Base-by-base conservation (phyloP, 1,139 yeast genomes). In the Geotrichum fermentans region DNA sequence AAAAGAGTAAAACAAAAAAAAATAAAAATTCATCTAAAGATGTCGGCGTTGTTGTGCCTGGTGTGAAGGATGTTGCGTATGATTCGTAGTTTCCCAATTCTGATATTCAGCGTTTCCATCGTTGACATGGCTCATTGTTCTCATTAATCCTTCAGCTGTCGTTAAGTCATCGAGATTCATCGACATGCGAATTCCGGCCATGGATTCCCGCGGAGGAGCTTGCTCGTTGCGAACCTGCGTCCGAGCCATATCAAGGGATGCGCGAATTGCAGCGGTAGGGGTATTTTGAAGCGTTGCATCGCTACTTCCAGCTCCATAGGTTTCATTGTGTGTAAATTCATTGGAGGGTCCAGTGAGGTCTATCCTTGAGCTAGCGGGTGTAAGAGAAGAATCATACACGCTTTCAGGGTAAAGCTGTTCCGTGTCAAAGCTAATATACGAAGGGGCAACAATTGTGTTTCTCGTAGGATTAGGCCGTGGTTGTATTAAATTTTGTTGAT, bases 111-210 rank as follows among this genome's bases (percentile, higher is more conserved):
- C n/a, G n/a, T 32, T 43, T 13, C 14, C 30, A 17, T 21, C 36
- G 18, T 26, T 22, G 5, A 26, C 40, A 21, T 47, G 34, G 22
- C 50, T 47, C 24, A 37, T 36, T 10, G 50, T 47, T 30, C 55
- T 51, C 62, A 59, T 56, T 34, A 61, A 47, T 14, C 61, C 60
- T 34, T 61, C 62, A 5, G 65, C 65, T 1, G 64, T 60, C 10
- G 65, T 61, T 18, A 61, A 46, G 36, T 61, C 65, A 11, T 55
- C 53, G 17, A 60, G 40, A 30, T 61, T 62, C 56, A 58, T 54
- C 3, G 62, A 57, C 20, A 62, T 56, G 18, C 65, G 54, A 17
- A 61, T 52, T 32, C 57, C 54, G 6, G 62, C 65, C 47, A 58
- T 42, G 2, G 62, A 57, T 39, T 57, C 52, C 10, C 62, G 54